Evolutionary conservation across 805 yeast genomes (phyloP), one percentile per base, ranked within the genome.

Genomic region (Sugiyamaella valdiviana): DNA sequence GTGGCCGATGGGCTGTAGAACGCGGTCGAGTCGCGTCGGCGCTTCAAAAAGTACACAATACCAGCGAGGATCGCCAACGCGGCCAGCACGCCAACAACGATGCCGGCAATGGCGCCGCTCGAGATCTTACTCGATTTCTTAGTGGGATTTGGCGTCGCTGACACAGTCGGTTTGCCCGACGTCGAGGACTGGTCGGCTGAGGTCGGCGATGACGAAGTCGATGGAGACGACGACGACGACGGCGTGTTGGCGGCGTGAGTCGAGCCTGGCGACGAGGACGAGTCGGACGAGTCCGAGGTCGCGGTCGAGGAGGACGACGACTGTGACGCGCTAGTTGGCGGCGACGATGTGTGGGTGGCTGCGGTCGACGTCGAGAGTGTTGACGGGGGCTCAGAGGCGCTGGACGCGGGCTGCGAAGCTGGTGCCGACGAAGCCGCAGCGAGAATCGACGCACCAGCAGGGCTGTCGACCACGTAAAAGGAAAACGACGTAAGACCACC

Each of bases 61-160:
- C 67, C 66, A 0, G 69, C 74, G 2, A 75, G 35, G 2, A 66
- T 63, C 2, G 68, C 68, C 0, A 72, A 60, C 50, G 80, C 83
- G 17, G 62, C 68, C 9, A 78, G 65, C 5, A 69, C 71, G 22
- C 83, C 83, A 36, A 77, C 67, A n/a, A 77, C 83, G 22, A 79
- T 74, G 41, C 83, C 83, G 7, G 80, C 83, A 47, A 78, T 77
- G 17, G 81, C 80, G 15, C 83, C 83, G 21, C 65, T 65, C 14
- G 62, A 51, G 16, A 67, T 40, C 24, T 63, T 61, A 32, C 56
- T 49, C 2, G 37, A 19, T 59, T 65, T 41, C 52, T 55, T 42
- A 53, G 32, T 10, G 45, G 48, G 12, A 55, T 21, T 59, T 49
- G 36, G 63, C 55, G 48, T 62, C 2, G 63, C 56, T 1, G 66